These are phyloP conservation scores for Arabidopsis lyrata DNA, from an alignment of 441 rosid genomes.

Conservation along the genomic window DNA sequence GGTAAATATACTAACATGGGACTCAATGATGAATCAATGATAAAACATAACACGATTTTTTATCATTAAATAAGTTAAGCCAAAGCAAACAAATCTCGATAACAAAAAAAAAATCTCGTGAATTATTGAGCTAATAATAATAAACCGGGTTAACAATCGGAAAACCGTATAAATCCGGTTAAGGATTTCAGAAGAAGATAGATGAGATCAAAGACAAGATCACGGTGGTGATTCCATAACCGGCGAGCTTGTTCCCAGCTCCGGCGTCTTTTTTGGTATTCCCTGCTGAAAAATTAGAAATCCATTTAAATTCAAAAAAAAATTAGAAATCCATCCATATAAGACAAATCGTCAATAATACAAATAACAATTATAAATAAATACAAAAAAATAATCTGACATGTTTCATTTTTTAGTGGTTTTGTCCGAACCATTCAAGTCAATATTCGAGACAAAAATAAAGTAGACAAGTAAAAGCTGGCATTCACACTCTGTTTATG, in stretches of 20 bases:
- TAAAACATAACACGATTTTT: slow-evolving; percentile 4
- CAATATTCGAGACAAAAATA: slow-evolving; percentile 21
- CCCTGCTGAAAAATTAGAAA: not conserved
- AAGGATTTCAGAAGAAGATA: slow-evolving; percentile 33
- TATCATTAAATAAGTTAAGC: not conserved
- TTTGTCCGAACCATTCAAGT: slow-evolving; percentile 19
- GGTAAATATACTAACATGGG: not conserved
- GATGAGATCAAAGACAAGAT: slow-evolving; percentile 39
- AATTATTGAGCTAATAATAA: slow-evolving; percentile 15
- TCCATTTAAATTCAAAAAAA: no score
- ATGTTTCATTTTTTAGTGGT: not conserved
- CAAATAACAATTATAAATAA: not conserved
- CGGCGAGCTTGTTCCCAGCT: slow-evolving; percentile 34
- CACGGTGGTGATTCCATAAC: slow-evolving; percentile 42
- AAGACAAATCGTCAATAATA: not conserved
- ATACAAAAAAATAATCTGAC: not conserved
- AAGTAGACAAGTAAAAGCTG: slow-evolving; percentile 23
- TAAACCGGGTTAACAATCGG: slow-evolving; percentile 18
- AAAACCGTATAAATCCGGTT: slow-evolving; percentile 16
- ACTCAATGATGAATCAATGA: not conserved
- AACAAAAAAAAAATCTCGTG: not conserved
- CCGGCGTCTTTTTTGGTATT: slow-evolving; percentile 14
- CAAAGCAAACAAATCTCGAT: slow-evolving; percentile 19
- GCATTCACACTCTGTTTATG: slow-evolving; percentile 39
- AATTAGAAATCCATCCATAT: not conserved